Conservation (phyloP, 768 basidiomycete species). For the Boletellus emodensis region DNA sequence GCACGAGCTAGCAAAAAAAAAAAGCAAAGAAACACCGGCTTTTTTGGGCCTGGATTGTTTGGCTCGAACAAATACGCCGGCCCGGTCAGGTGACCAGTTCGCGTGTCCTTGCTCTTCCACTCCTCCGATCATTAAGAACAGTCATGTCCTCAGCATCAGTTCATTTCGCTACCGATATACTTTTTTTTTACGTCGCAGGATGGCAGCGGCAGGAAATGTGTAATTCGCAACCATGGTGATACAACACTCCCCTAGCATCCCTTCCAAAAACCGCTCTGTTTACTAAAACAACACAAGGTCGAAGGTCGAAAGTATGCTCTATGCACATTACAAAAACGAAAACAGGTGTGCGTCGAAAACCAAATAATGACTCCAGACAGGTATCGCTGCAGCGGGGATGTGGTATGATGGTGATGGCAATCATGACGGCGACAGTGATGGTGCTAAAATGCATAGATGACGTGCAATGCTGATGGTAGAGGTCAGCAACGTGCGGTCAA, state of each 20-base stretch:
- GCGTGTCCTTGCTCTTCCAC: neutral
- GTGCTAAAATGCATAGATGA: slow-evolving; percentile 3
- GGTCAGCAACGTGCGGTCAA: slow-evolving; percentile 5
- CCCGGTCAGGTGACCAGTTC: slow-evolving; percentile 22
- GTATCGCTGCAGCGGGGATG: slow-evolving; percentile 2
- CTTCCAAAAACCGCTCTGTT: neutral
- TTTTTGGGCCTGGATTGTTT: slow-evolving; percentile 24
- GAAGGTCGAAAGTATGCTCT: slow-evolving; percentile 21
- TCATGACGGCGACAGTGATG: slow-evolving; percentile 1
- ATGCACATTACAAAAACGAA: slow-evolving; percentile 17
- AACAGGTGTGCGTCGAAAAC: slow-evolving; percentile 8
- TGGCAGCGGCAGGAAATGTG: too few relatives aligned
- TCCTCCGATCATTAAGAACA: too few relatives aligned
- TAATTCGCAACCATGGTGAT: too few relatives aligned
- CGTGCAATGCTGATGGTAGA: slow-evolving; percentile 9
- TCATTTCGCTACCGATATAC: too few relatives aligned
- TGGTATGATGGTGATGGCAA: slow-evolving; percentile 3
- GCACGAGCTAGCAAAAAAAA: slow-evolving; percentile 24
- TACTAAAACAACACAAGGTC: slow-evolving; percentile 22
- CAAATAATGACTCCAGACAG: neutral
- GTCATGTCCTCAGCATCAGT: too few relatives aligned
- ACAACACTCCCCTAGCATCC: neutral
- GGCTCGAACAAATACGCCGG: slow-evolving; percentile 21
- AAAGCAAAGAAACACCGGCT: neutral
- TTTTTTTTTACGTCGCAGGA: too few relatives aligned